These are phyloP conservation scores for Scedosporium minutisporum DNA, from an alignment of 2,329 filamentous ascomycete genomes.

Conservation along the genomic window DNA sequence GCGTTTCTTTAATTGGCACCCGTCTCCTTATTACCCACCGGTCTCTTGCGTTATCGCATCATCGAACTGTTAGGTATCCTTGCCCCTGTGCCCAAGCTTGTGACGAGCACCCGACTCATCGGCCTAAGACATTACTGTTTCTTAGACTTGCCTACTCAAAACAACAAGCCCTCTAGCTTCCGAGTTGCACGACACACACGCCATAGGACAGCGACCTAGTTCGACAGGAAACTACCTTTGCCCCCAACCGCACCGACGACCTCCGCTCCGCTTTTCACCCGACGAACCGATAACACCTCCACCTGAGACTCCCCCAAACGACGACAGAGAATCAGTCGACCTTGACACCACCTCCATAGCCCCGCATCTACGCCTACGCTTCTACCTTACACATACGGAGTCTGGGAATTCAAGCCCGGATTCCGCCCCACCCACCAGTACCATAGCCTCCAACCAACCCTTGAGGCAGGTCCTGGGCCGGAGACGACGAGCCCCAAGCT, in stretches of 20 bases:
- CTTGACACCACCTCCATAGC: not conserved
- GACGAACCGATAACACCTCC: not conserved
- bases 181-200: too few relatives aligned
- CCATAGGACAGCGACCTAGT: too few relatives aligned
- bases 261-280: too few relatives aligned
- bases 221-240: too few relatives aligned
- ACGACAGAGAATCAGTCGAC: not conserved
- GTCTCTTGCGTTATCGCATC: not conserved
- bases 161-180: too few relatives aligned
- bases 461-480: conserved; percentile 40
- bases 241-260: too few relatives aligned
- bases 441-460: conserved; percentile 28
- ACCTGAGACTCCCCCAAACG: not conserved
- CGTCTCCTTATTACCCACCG: not conserved
- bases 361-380: not conserved
- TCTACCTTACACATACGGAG: conserved; percentile 1
- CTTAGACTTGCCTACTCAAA: too few relatives aligned
- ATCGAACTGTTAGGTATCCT: not conserved
- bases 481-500: conserved; percentile 27
- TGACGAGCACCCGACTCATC: not conserved
- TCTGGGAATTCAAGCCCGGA: conserved; percentile 5
- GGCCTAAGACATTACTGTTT: not conserved
- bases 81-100: not conserved
- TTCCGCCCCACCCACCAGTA: conserved; percentile 17
- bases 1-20: not conserved